These are phyloP conservation scores for Zygoascus sp. DNA, from an alignment of 1,139 yeast genomes.

Conservation along the genomic window DNA sequence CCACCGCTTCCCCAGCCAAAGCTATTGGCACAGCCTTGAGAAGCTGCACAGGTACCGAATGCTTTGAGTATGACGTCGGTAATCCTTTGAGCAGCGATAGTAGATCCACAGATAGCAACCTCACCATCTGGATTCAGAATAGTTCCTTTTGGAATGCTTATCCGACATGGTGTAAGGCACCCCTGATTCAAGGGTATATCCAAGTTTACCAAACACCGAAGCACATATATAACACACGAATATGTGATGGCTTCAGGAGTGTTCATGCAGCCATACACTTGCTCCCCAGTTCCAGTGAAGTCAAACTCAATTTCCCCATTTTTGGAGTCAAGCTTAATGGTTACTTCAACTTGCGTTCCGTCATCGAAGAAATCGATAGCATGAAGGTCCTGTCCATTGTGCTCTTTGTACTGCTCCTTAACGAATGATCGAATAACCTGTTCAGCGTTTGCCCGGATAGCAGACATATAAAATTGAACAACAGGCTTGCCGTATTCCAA, in stretches of 20 bases:
- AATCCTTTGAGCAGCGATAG: slow-evolving; percentile 62
- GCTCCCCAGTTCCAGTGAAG: slow-evolving; percentile 44
- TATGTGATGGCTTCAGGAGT: slow-evolving; percentile 30
- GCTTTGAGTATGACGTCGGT: slow-evolving; percentile 62
- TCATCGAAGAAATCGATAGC: slow-evolving; percentile 47
- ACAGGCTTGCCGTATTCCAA: slow-evolving; percentile 40
- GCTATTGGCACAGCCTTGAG: slow-evolving; percentile 51
- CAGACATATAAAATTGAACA: slow-evolving; percentile 45
- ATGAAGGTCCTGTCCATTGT: slow-evolving; percentile 27
- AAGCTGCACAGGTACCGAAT: slow-evolving; percentile 56
- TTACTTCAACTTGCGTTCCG: slow-evolving; percentile 40
- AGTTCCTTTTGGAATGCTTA: slow-evolving; percentile 55
- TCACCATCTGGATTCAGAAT: slow-evolving; percentile 54
- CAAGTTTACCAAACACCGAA: slow-evolving; percentile 55
- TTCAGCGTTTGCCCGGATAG: slow-evolving; percentile 45
- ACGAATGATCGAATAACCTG: slow-evolving; percentile 38
- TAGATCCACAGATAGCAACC: slow-evolving; percentile 71
- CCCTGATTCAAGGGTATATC: slow-evolving; percentile 68
- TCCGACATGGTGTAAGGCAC: slow-evolving; percentile 55
- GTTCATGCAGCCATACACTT: slow-evolving; percentile 40
- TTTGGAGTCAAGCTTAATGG: slow-evolving; percentile 34
- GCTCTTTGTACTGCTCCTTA: slow-evolving; percentile 25
- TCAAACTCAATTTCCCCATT: slow-evolving; percentile 40
- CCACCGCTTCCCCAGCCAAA: slow-evolving; percentile 44
- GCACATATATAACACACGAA: slow-evolving; percentile 58